These are phyloP conservation scores for Trichoderma arundinaceum DNA, from an alignment of 2,329 filamentous ascomycete genomes.

Conservation along the genomic window DNA sequence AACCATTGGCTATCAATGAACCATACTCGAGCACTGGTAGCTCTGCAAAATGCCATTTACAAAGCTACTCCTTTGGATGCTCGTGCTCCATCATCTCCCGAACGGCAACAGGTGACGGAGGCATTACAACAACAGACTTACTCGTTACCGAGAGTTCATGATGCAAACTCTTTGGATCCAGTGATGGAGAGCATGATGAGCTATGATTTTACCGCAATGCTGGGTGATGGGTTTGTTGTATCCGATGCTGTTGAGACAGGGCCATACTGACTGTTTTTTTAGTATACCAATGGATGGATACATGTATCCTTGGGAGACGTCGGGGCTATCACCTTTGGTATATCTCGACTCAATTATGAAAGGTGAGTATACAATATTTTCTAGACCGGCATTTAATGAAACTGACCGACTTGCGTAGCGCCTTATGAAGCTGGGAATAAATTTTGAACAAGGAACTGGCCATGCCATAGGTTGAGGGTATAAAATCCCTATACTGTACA, in stretches of 20 bases:
- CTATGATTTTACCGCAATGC: conserved; percentile 3
- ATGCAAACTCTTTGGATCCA: background rate
- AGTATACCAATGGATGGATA: background rate
- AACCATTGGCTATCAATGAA: conserved; percentile 27
- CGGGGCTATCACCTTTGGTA: conserved; percentile 16
- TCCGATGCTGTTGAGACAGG: background rate
- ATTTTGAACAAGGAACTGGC: background rate
- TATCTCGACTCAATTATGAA: conserved; percentile 30
- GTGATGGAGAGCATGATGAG: background rate
- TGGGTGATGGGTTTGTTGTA: background rate
- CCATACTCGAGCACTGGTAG: conserved; percentile 19
- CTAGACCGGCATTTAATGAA: background rate
- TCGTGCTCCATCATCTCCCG: background rate
- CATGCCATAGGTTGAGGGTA: no score
- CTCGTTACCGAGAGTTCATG: background rate
- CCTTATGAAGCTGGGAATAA: conserved; percentile 5
- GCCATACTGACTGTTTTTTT: background rate
- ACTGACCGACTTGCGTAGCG: background rate
- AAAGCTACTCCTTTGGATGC: conserved; percentile 5
- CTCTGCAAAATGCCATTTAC: conserved; percentile 21
- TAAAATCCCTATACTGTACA: no score
- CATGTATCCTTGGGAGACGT: conserved; percentile 17
- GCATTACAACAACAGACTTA: background rate
- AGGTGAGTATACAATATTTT: conserved; percentile 2
- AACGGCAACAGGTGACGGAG: background rate